Base-by-base conservation (phyloP, 192 early-diverging fungal species). In the Phycomyces nitens region DNA sequence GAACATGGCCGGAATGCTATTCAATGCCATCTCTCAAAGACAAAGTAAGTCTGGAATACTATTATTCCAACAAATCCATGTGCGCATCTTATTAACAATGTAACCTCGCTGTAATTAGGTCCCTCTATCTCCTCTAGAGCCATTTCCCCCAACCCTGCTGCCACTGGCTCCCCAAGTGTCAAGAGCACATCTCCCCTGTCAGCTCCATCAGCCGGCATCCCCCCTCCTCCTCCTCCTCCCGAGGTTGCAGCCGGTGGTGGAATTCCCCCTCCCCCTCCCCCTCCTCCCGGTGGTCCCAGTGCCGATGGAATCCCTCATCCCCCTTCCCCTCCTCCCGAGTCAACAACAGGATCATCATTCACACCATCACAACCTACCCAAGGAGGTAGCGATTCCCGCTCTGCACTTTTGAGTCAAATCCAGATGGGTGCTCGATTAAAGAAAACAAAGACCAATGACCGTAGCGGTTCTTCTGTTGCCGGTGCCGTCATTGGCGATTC, bases 331-430 rank as follows among this genome's bases (percentile, higher is more conserved):
- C 9, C 64, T 38, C 50, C 60, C 7, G 52, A 65, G 14, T 12
- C 67, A 27, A 39, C 51, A n/a, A n/a, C 54, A 49, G 58, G 62
- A 21, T 21, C 57, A 1, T 16, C 59, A 39, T 57, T 70, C 20
- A 20, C 54, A 11, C n/a, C 39, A 38, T 14, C 74, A n/a, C 27
- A 59, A 50, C 15, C 60, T 38, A 3, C 61, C 9, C 40, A 20
- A 39, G 18, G 54, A 7, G 55, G 64, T 44, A 20, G 20, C 26
- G 55, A 49, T 27, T 72, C 59, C 18, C 69, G 86, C 47, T 71
- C 69, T 55, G 88, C 88, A 4, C 74, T 92, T 16, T 71, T 92
- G 57, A 72, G 78, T 59, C 88, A 92, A 64, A 92, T 92, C 64
- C 87, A 88, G 65, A 53, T 73, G 55, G 90, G 90, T 7, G 75